Conservation (phyloP, 208 protist species). For the Angomonas ambiguus region DNA sequence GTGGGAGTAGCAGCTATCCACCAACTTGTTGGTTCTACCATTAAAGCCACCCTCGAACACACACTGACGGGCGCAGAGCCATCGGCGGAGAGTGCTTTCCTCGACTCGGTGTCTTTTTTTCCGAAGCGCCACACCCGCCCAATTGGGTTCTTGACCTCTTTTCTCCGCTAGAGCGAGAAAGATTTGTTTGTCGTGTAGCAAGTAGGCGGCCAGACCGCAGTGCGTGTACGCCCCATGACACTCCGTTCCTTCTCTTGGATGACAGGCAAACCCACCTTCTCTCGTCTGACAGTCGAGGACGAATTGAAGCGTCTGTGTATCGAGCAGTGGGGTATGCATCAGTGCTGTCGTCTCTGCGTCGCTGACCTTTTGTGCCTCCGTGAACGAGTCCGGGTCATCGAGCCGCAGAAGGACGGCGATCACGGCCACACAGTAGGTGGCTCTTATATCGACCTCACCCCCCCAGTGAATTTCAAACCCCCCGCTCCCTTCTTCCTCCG, state of each 20-base stretch:
- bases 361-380: background rate
- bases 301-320: constrained; percentile 41
- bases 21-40: constrained; percentile 96
- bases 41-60: constrained; percentile 90
- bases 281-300: constrained; percentile 85
- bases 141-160: background rate
- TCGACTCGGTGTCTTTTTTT: constrained; percentile 33
- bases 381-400: constrained; percentile 39
- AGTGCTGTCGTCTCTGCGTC: background rate
- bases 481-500: background rate
- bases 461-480: constrained; percentile 81
- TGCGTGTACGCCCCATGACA: constrained; percentile 93
- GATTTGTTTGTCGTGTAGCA: background rate
- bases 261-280: constrained; percentile 89
- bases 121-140: background rate
- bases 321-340: constrained; percentile 32
- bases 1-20: constrained; percentile 97
- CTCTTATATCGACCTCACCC: constrained; percentile 87
- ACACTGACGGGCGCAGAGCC: constrained; percentile 77
- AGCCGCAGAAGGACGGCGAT: constrained; percentile 66
- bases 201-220: constrained; percentile 67
- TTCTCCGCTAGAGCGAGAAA: background rate
- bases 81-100: constrained; percentile 46
- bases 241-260: constrained; percentile 29
- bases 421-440: constrained; percentile 82